Evolutionary conservation across 352 stramenopile genomes (phyloP), one percentile per base, ranked within the genome.

Genomic region (Phytophthora palmivora): DNA sequence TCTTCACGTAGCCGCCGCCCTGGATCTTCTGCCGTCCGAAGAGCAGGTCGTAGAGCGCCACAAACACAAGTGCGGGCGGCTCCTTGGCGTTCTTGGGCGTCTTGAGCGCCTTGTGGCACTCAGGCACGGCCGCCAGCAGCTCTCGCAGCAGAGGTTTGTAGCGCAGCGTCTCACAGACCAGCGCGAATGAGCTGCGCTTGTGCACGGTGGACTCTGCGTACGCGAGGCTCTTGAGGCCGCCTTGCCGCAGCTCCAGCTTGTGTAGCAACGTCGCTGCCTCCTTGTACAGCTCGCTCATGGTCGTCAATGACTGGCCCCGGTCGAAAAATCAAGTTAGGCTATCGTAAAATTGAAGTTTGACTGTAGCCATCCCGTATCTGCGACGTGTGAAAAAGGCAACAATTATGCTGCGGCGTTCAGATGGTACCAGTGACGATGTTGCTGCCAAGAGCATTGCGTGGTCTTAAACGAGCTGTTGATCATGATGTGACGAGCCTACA

Each of bases 131-230:
- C 12, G 68, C 61, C 33, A 97, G 70, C 51, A 96, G 64, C 47
- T 89, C 56, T 8, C 74, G 68, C 36, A 96, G 71, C 54, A 95
- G 66, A 42, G 87, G 86, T 66, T 93, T 94, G 72, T 93, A 94
- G 22, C 88, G 87, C 59, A 96, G 72, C 58, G 88, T 96, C 72
- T 96, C 87, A 51, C 88, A 96, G 16, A 95, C 88, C 19, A 96
- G 73, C 58, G 87, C 87, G 61, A 94, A 96, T 18, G 86, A 95
- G 73, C 88, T 95, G 63, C 85, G 85, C 63, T 95, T 96, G 72
- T 95, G 86, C 57, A 84, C 62, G 43, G 93, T 85, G 19, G 83
- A 80, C 18, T 94, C 84, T 8, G 78, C 81, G 42, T 95, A 95
- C 51, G 87, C 86, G 34, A 96, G 82, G 39, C 77, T 88, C 76